Base-by-base conservation (phyloP, 2,329 filamentous ascomycete species). In the Fusarium beomiforme region DNA sequence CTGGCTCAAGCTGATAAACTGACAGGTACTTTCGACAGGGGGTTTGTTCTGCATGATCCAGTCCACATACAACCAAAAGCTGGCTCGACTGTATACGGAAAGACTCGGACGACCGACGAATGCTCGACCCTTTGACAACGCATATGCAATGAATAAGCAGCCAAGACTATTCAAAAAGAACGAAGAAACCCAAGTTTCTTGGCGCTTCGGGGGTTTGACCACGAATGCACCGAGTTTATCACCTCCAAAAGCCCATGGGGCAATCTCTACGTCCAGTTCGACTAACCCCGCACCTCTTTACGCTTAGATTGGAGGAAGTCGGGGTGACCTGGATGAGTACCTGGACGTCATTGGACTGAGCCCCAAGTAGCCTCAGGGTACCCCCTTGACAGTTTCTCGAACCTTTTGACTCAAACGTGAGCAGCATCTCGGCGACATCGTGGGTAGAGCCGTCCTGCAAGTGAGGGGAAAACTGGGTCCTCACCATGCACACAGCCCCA, bases 401-500 rank as follows among this genome's bases (percentile, higher is more conserved):
- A 68, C 42, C 61, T 62, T 65, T 65, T 54, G 60, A 58, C 59
- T 59, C 37, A 26, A 34, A 33, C 44, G 37, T 41, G 31, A 67
- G 44, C 49, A 56, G 44, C 62, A 44, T 68, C 44, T 70, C 44
- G 68, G 64, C 64, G 59, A 47, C 65, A 71, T 69, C 59, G 44
- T 71, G 69, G 69, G 37, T 55, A 71, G 36, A 69, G 64, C 64
- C 59, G 59, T 64, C 29, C 41, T 71, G 49, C 66, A 62, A 62
- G 70, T 54, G 61, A 47, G 65, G 61, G 47, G 50, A 64, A 63
- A 56, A 56, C 44, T 55, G 44, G 62, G 26, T 54, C 54, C 54
- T 70, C 46, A 51, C 59, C 69, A 67, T 64, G 53, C 61, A 74
- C 74, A 76, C 74, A 75, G 73, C 74, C 74, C 73, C 50, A 59